Base-by-base conservation (phyloP, 208 protist genomes). In the Trypanosoma vivax region DNA sequence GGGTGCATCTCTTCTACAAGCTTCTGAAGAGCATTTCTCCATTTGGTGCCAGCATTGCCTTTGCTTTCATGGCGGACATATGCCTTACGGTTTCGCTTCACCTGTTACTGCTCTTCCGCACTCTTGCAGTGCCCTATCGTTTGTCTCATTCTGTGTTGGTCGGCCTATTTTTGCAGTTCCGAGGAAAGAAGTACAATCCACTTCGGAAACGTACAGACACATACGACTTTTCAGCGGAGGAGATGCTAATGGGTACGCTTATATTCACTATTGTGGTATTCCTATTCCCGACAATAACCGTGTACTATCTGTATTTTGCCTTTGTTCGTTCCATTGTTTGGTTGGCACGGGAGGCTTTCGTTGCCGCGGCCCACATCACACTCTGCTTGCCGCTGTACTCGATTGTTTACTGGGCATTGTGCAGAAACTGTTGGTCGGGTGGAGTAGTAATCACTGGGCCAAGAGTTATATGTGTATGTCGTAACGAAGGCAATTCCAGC, bases 221-320 rank as follows among this genome's bases (percentile, higher is more conserved):
- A 19, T 88, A 86, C 41, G 76, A 94, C 40, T 97, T 96, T 63
- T 57, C 80, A 24, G 59, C 77, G 28, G 86, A 97, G 49, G 89
- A 98, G 65, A 83, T 96, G 69, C 72, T 98, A 14, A 64, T 93
- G 9, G 90, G 83, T 0, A 97, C 89, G 1, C 62, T 97, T 50
- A 60, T 97, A 9, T 96, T 96, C 40, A 88, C 86, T 21, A 73
- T 96, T 1, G 60, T 79, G 19, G 65, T 88, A 21, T 96, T 97
- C 42, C 71, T 97, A 14, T 85, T 96, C 35, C 92, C 93, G 5
- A 97, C 95, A 1, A 59, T 96, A 5, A 63, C 70, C 3, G 78
- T 96, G 7, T 97, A 97, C 75, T 97, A 96, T 68, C 42, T 92
- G 7, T 96, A 93, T 55, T 97, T 97, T 58, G 73, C 85, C 18